These are phyloP conservation scores for Inonotus obliquus DNA, from an alignment of 1,284 basidiomycete genomes.

Conservation along the genomic window DNA sequence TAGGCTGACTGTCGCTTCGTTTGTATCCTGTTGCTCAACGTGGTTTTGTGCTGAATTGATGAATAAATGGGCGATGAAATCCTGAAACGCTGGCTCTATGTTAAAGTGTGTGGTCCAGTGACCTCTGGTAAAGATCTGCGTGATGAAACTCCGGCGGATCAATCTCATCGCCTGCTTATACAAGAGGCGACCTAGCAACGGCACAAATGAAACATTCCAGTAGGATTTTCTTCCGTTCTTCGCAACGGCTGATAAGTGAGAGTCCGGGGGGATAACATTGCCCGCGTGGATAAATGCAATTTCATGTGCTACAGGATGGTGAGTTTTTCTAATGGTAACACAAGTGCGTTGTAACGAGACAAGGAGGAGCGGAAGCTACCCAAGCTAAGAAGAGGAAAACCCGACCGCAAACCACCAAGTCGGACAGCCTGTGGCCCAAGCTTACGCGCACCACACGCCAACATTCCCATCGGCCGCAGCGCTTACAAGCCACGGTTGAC, in stretches of 20 bases:
- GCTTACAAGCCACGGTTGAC: conserved; percentile 91
- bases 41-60: conserved; percentile 3
- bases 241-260: neutral
- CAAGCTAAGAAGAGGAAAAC: no score
- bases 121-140: no score
- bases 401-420: no score
- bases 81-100: neutral
- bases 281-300: neutral
- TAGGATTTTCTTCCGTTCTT: neutral
- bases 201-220: neutral
- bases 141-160: no score
- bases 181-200: neutral
- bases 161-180: no score
- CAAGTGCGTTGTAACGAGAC: no score
- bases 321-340: neutral
- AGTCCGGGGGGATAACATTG: neutral
- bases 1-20: conserved; percentile 2
- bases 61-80: conserved; percentile 7
- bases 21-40: conserved; percentile 13
- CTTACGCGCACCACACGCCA: conserved; percentile 71
- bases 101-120: no score
- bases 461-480: conserved; percentile 92
- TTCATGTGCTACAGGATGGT: neutral
- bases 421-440: no score
- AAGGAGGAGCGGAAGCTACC: no score